phyloP scores from a whole-genome alignment of 164 flowering plant species.

The Vitis cinerea region DNA sequence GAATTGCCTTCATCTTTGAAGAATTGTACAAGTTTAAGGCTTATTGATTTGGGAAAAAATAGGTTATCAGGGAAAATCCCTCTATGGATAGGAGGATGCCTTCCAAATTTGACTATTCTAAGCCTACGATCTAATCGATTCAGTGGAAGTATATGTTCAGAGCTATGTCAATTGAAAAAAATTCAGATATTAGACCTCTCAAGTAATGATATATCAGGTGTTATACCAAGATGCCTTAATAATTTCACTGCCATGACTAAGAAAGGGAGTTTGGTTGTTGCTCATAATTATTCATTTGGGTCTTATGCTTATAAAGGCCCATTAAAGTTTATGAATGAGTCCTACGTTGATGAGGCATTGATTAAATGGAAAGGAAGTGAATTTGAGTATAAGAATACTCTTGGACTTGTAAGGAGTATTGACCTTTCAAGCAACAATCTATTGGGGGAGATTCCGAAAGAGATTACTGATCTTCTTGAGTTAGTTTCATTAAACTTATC shows the following conservation, averaged over 20 bases:
- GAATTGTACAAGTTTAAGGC: no score
- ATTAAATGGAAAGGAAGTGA: conserved; percentile 18
- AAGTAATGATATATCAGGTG: no score
- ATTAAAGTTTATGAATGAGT: rapidly evolving
- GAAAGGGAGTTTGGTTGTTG: no score
- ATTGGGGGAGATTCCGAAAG: conserved; percentile 5
- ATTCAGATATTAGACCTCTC: no score
- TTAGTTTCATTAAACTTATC: no score
- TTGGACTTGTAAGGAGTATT: not conserved
- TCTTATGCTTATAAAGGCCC: not conserved
- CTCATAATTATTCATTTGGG: no score
- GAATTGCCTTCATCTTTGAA: no score
- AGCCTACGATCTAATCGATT: conserved; percentile 29
- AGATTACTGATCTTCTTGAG: conserved; percentile 11
- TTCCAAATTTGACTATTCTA: conserved; percentile 8
- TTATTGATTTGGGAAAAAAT: no score
- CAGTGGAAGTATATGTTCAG: conserved; percentile 20
- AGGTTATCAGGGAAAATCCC: no score
- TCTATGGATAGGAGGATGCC: not conserved
- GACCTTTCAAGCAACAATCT: conserved; percentile 1
- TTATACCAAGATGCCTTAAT: no score
- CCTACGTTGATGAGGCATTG: not conserved
- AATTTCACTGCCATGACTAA: no score
- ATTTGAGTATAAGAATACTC: conserved; percentile 4
- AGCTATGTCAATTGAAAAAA: conserved; percentile 16